Base-by-base conservation (phyloP, 1,284 basidiomycete genomes). In the Ceratobasidium sp. region DNA sequence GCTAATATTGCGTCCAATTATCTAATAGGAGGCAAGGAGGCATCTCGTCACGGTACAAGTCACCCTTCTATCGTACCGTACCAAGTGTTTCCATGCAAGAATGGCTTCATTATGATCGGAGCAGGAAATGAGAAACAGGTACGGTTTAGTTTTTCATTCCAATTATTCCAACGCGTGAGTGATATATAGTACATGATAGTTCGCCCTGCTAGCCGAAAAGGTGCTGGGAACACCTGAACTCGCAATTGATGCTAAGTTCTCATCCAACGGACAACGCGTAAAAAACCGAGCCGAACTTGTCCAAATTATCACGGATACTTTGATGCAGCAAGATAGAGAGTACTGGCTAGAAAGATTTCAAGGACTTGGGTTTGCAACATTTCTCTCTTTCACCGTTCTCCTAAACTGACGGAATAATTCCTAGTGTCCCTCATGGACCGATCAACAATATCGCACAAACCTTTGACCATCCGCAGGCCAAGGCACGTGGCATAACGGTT, bases 1-100 rank as follows among this genome's bases (percentile, higher is more conserved):
- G 96, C 93, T 0, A 98, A 98, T 83, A 96, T 99, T 78, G 97
- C 94, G 3, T 94, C 94, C 13, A 98, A 97, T 85, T 98, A 96
- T 86, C 90, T 98, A 67, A 93, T 98, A 78, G 90, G 94, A 7
- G 94, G 93, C 0, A 86, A 93, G 84, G 95, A 97, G 84, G 96
- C 94, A 10, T 88, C 89, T n/a, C 87, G 97, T 67, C 93, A 96
- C 84, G 97, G 97, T 33, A 98, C 97, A 42, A 90, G 94, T 0
- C 97, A 99, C 83, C 94, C 95, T 15, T 95, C 94, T 10, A 92
- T 97, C 81, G 96, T 96, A 1, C 96, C 96, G 0, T 97, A 97
- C 85, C 94, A 97, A 84, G 95, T 94, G 7, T 96, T 98, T 83
- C 90, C 93, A 0, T 97, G 96, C 83, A 90, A 91, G 82, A 92